A percentile compares a stretch with the other conserved stretches of the same genome.
Evolutionary conservation across 345 rosid species (phyloP).

Genomic region (Limnanthes douglasii): DNA sequence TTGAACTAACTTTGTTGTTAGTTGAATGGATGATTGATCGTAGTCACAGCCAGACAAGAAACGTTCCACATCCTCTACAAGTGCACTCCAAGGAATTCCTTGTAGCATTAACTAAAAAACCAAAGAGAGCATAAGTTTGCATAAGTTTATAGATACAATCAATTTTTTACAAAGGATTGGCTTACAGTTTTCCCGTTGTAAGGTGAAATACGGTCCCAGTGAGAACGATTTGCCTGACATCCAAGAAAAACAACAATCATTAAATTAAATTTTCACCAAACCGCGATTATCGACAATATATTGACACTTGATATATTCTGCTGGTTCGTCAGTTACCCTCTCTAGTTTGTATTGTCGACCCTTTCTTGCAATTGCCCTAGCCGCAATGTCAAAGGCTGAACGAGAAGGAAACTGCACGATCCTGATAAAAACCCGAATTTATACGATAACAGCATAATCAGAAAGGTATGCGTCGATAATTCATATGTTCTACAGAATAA

Average conservation of each 20-base stretch:
- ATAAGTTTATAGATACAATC: background rate
- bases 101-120: constrained; percentile 47
- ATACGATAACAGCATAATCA: background rate
- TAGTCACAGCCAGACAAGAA: constrained; percentile 55
- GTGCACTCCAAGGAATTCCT: constrained; percentile 39
- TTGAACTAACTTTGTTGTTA: constrained; percentile 21
- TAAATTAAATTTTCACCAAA: too few species aligned
- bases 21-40: constrained; percentile 29
- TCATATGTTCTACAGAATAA: background rate
- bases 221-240: constrained; percentile 29
- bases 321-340: constrained; percentile 34
- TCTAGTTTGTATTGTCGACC: constrained; percentile 43
- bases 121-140: constrained; percentile 7
- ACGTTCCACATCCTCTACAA: constrained; percentile 48
- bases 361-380: constrained; percentile 19
- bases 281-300: background rate
- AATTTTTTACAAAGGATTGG: too few species aligned
- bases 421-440: constrained; percentile 33
- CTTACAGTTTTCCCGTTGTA: constrained; percentile 66
- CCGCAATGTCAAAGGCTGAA: constrained; percentile 22
- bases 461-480: too few species aligned
- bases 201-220: constrained; percentile 32
- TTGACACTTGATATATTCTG: background rate
- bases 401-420: constrained; percentile 37
- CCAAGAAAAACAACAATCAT: background rate